These are phyloP conservation scores for Suillus discolor DNA, from an alignment of 768 basidiomycete species.

Conservation along the genomic window DNA sequence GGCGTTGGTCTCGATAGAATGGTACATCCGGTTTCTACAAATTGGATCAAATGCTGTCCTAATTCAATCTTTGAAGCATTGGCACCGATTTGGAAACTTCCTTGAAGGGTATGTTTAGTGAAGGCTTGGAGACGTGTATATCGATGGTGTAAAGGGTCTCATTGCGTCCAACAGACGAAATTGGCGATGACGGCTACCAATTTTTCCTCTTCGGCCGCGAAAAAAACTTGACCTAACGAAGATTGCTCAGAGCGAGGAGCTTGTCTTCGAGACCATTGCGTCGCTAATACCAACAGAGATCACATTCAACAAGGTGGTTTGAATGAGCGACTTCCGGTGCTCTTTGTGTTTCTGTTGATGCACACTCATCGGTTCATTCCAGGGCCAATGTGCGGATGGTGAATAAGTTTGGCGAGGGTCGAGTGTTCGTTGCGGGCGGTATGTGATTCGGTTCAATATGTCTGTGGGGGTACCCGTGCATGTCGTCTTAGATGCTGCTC, in stretches of 20 bases:
- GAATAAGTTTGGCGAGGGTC: not conserved
- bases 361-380: not conserved
- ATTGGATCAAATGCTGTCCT: not conserved
- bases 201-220: constrained; percentile 13
- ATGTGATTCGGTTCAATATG: constrained; percentile 1
- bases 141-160: constrained; percentile 8
- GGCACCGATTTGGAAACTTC: constrained; percentile 45
- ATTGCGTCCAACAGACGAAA: constrained; percentile 20
- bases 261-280: constrained; percentile 32
- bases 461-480: not conserved
- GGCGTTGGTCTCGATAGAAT: constrained; percentile 38
- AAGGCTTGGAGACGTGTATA: not conserved
- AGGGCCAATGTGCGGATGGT: not conserved
- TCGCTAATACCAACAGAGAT: constrained; percentile 17
- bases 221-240: constrained; percentile 17
- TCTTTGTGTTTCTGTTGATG: not conserved
- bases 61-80: not conserved
- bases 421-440: not conserved
- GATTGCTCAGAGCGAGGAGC: constrained; percentile 23
- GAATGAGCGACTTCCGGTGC: constrained; percentile 32
- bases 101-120: not conserved
- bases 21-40: constrained; percentile 25
- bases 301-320: constrained; percentile 28
- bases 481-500: not conserved
- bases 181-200: constrained; percentile 26